These are phyloP conservation scores for Polysphondylium violaceum DNA, from an alignment of 78 protist species.

Conservation along the genomic window DNA sequence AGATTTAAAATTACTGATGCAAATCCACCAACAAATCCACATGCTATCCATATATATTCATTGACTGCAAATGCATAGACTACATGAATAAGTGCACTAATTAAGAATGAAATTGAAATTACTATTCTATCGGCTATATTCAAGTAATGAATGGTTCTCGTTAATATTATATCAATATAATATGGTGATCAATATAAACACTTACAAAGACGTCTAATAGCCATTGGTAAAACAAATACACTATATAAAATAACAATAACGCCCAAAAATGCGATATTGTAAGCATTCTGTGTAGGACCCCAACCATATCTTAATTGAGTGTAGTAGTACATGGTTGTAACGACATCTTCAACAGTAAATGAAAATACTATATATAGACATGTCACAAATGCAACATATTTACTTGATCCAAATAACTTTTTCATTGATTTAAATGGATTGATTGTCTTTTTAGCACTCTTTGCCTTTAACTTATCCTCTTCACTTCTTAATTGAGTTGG, in stretches of 20 bases:
- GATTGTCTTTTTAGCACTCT: neutral
- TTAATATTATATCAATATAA: neutral
- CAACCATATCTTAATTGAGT: conserved; percentile 7
- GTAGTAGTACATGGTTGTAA: neutral
- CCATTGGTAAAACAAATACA: neutral
- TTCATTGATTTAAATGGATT: conserved; percentile 3
- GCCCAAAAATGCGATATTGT: neutral
- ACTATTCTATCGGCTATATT: conserved; percentile 45
- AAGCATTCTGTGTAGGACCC: neutral
- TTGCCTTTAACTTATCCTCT: neutral
- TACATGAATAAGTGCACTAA: conserved; percentile 8
- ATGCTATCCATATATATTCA: conserved; percentile 7
- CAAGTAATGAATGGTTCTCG: too few species aligned
- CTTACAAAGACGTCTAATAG: conserved; percentile 18
- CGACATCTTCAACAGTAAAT: neutral
- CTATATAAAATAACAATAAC: neutral
- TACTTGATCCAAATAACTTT: neutral
- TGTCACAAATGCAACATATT: neutral
- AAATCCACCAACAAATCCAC: neutral
- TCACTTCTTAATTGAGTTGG: neutral
- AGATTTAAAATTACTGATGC: neutral
- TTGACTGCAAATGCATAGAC: conserved; percentile 6
- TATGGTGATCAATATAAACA: neutral
- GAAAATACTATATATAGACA: neutral
- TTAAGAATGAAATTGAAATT: neutral